Conservation (phyloP, 495 filamentous ascomycete genomes). For the Ramalina intermedia region DNA sequence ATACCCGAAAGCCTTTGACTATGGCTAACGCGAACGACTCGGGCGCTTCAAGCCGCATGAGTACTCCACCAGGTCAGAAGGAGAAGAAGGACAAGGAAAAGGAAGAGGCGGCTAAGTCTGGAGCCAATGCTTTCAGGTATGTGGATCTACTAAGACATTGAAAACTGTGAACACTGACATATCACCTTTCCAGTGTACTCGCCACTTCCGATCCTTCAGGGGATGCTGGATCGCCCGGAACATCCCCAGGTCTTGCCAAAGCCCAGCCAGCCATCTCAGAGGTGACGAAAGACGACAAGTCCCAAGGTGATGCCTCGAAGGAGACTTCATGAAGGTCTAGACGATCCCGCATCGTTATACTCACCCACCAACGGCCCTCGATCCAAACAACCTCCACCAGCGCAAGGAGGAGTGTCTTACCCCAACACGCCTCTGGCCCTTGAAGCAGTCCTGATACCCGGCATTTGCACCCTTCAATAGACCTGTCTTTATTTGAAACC, state of each 20-base stretch:
- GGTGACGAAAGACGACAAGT: not conserved
- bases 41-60: slow-evolving; percentile 69
- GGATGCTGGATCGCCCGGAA: slow-evolving; percentile 44
- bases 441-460: not conserved
- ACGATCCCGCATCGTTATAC: not conserved
- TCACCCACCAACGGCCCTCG: not conserved
- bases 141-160: slow-evolving; percentile 2
- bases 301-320: not conserved
- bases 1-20: slow-evolving; percentile 60
- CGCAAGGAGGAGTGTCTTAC: not conserved
- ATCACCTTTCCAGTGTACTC: slow-evolving; percentile 33
- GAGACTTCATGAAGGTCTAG: not conserved
- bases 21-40: slow-evolving; percentile 67
- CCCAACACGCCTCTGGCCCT: not conserved
- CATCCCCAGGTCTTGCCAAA: slow-evolving; percentile 42
- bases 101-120: slow-evolving; percentile 48
- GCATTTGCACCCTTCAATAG: slow-evolving; percentile 7
- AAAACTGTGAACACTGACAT: slow-evolving; percentile 15
- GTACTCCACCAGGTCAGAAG: slow-evolving; percentile 61
- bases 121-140: slow-evolving; percentile 80
- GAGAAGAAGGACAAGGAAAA: slow-evolving; percentile 43
- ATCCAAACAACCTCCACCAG: not conserved
- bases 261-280: slow-evolving; percentile 4
- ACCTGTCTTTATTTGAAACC: not conserved
- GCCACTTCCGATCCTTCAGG: slow-evolving; percentile 36